Percentiles rank a stretch among this genome's conserved stretches.
phyloP scores from a whole-genome alignment of 1,139 yeast species.

The Arxiozyma telluris region DNA sequence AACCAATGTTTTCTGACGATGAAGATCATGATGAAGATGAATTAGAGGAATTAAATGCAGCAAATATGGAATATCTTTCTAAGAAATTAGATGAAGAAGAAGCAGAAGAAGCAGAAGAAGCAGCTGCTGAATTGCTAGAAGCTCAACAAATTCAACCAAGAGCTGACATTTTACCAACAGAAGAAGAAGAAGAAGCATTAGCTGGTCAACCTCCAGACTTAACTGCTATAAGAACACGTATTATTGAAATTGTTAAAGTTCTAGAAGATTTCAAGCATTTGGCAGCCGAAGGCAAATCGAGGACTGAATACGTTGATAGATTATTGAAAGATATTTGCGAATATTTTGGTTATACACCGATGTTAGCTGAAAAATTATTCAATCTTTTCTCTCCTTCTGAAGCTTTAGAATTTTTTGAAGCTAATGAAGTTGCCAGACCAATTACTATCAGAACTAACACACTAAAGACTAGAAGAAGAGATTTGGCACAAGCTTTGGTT shows the following conservation, averaged over 20 bases:
- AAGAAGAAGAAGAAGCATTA: slow-evolving; percentile 45
- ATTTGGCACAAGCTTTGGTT: slow-evolving; percentile 87
- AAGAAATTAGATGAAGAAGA: slow-evolving; percentile 63
- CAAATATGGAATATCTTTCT: slow-evolving; percentile 79
- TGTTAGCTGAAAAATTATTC: slow-evolving; percentile 87
- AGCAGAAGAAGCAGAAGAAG: slow-evolving; percentile 65
- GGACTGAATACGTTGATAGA: slow-evolving; percentile 73
- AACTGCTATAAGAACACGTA: slow-evolving; percentile 79
- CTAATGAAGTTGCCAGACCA: slow-evolving; percentile 95
- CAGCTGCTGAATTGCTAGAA: slow-evolving; percentile 62
- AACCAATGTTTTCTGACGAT: slow-evolving; percentile 80
- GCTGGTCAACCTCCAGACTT: slow-evolving; percentile 58
- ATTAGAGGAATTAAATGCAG: slow-evolving; percentile 69
- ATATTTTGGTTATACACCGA: slow-evolving; percentile 94
- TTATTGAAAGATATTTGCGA: slow-evolving; percentile 77
- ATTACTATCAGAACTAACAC: slow-evolving; percentile 95
- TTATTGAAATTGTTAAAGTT: slow-evolving; percentile 93
- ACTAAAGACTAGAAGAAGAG: slow-evolving; percentile 87
- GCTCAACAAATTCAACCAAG: slow-evolving; percentile 57
- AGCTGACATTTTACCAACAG: slow-evolving; percentile 58
- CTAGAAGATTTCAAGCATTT: slow-evolving; percentile 79
- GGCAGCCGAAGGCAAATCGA: slow-evolving; percentile 78
- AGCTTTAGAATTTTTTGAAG: slow-evolving; percentile 97
- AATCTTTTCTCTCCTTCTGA: slow-evolving; percentile 88
- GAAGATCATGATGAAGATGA: slow-evolving; percentile 66